These are phyloP conservation scores for Aegilops longissima DNA, from an alignment of 176 grass and related monocot genomes.

Conservation along the genomic window DNA sequence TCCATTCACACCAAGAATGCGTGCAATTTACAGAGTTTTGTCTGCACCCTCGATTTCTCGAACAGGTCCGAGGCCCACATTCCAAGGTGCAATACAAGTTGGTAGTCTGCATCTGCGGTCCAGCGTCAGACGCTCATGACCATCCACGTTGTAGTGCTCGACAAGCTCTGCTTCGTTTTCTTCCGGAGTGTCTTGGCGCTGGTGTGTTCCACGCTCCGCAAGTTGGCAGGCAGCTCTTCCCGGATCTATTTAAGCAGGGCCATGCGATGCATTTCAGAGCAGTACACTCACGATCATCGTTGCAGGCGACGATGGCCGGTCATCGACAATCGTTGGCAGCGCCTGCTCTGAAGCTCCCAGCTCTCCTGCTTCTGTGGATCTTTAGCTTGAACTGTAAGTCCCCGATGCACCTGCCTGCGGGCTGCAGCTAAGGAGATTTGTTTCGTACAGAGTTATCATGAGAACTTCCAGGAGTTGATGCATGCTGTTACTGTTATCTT, in stretches of 20 bases:
- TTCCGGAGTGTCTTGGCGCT: neutral
- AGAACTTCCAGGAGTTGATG: neutral
- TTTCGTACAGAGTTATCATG: neutral
- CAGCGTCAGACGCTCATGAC: neutral
- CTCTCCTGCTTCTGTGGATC: slow-evolving; percentile 14
- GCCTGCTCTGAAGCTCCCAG: neutral
- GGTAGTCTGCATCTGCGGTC: neutral
- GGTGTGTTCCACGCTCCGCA: neutral
- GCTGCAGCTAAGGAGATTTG: neutral
- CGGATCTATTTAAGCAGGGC: neutral
- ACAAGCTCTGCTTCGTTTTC: neutral
- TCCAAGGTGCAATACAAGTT: neutral
- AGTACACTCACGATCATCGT: neutral
- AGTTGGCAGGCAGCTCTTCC: neutral
- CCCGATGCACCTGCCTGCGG: neutral
- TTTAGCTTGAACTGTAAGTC: slow-evolving; percentile 17
- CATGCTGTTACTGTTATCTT: neutral
- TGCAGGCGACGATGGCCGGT: neutral
- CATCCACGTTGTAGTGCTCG: neutral
- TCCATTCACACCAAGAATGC: neutral
- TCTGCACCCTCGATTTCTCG: neutral
- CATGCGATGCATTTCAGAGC: neutral
- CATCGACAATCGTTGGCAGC: neutral
- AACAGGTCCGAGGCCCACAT: neutral
- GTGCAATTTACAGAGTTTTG: neutral